Conservation (phyloP, 2,329 filamentous ascomycete species). For the Grosmannia clavigera region DNA sequence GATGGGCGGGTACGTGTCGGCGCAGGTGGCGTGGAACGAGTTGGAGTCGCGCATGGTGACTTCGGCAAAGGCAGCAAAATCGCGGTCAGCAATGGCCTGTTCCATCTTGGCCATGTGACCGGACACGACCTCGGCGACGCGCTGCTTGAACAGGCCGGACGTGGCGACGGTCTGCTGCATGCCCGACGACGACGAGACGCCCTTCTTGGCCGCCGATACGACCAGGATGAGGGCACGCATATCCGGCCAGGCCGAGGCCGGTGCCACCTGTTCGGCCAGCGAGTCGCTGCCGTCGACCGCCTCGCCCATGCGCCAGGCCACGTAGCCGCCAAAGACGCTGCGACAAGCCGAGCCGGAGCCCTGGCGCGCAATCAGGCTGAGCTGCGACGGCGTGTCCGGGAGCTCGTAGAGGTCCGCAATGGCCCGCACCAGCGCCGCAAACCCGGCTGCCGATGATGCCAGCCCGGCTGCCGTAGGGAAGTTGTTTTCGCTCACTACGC, state of each 20-base stretch:
- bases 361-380: constrained; percentile 82
- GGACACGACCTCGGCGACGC: constrained; percentile 59
- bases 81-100: constrained; percentile 29
- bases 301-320: constrained; percentile 79
- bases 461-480: constrained; percentile 95
- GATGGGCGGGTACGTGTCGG: constrained; percentile 93
- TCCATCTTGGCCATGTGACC: constrained; percentile 17
- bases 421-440: constrained; percentile 63
- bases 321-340: constrained; percentile 87
- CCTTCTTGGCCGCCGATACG: constrained; percentile 88
- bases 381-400: constrained; percentile 64
- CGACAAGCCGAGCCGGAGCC: constrained; percentile 92
- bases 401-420: constrained; percentile 89
- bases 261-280: constrained; percentile 75
- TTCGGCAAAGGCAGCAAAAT: constrained; percentile 79
- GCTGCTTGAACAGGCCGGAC: constrained; percentile 70
- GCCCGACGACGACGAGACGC: constrained; percentile 78
- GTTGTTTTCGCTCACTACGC: constrained; percentile 93
- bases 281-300: constrained; percentile 74
- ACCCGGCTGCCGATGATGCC: constrained; percentile 57
- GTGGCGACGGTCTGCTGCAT: constrained; percentile 97
- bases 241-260: constrained; percentile 82
- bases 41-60: constrained; percentile 96
- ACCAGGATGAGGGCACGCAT: constrained; percentile 92
- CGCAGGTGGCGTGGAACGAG: constrained; percentile 87